Percentiles rank a stretch among this genome's conserved stretches.
Evolutionary conservation across 2,329 filamentous ascomycete genomes (phyloP).

Genomic region (Rutstroemia sp.): DNA sequence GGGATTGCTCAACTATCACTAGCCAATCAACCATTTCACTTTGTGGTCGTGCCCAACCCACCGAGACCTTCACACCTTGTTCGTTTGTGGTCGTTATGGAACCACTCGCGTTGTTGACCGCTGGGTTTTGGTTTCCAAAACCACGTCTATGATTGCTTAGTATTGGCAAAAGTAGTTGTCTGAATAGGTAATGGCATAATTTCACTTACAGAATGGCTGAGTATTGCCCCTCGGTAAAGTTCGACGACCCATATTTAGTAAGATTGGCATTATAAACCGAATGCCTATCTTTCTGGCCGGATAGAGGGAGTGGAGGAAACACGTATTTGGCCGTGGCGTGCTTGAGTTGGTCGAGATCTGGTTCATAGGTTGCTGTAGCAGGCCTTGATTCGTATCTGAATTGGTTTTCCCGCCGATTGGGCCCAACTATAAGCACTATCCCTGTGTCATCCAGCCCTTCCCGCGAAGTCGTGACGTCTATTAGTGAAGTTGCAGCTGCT

Average conservation of each 20-base stretch:
- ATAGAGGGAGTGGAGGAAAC: constrained; percentile 44
- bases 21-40: constrained; percentile 73
- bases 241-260: constrained; percentile 24
- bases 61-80: constrained; percentile 58
- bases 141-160: constrained; percentile 35
- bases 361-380: constrained; percentile 40
- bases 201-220: constrained; percentile 42
- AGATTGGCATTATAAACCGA: constrained; percentile 32
- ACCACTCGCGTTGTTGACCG: constrained; percentile 61
- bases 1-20: constrained; percentile 69
- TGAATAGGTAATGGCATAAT: neutral
- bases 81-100: constrained; percentile 67
- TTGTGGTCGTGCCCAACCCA: constrained; percentile 69
- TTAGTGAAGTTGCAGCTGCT: constrained; percentile 58
- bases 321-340: constrained; percentile 48
- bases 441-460: constrained; percentile 69
- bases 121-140: constrained; percentile 43
- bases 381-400: constrained; percentile 42
- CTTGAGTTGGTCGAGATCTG: constrained; percentile 33
- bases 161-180: neutral
- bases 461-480: constrained; percentile 51
- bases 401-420: constrained; percentile 57
- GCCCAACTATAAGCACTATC: constrained; percentile 62
- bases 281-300: constrained; percentile 42
- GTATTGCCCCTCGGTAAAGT: constrained; percentile 55